Base-by-base conservation (phyloP, 495 filamentous ascomycete species). In the Aspergillus leporis region DNA sequence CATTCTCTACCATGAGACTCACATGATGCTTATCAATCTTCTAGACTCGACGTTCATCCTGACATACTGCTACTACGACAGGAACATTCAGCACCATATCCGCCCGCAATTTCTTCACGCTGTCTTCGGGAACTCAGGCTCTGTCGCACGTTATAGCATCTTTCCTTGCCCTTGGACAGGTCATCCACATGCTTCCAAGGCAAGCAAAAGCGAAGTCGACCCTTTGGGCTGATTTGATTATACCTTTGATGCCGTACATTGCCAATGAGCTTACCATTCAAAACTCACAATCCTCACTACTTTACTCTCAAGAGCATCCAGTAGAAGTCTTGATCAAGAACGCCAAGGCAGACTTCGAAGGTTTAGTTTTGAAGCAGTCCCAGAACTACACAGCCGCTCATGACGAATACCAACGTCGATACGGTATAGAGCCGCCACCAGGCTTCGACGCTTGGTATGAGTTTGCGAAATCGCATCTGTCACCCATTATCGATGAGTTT, bases 371-470 rank as follows among this genome's bases (percentile, higher is more conserved):
- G 64, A 76, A 56, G 75, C 85, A 62, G 67, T 78, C 60, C 59
- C 74, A 80, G 7, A 72, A 72, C 3, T 73, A 80, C 19, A 85
- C 85, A 2, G 81, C 83, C 2, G 53, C 53, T 32, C 28, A 47
- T 23, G 18, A 47, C 6, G 60, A 69, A 64, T 90, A 90, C 69
- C 72, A 72, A 40, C 78, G 82, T 25, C 76, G 87, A 48, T 70
- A 81, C 38, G 74, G 77, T 2, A 69, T 84, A 14, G 66, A 76
- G 8, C 87, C 87, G 13, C 87, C 87, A 6, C 80, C 74, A 1
- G 77, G 83, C 38, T 90, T 89, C 61, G 85, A 90, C 59, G 69
- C 74, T 43, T 89, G 87, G 87, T 88, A 78, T 61, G 69, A 83
- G 25, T 87, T 85, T 65, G 84, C 86, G 8, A 74, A 69, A 51